These are phyloP conservation scores for Sclerotiophoma versabilis DNA, from an alignment of 2,329 filamentous ascomycete species.

Conservation along the genomic window DNA sequence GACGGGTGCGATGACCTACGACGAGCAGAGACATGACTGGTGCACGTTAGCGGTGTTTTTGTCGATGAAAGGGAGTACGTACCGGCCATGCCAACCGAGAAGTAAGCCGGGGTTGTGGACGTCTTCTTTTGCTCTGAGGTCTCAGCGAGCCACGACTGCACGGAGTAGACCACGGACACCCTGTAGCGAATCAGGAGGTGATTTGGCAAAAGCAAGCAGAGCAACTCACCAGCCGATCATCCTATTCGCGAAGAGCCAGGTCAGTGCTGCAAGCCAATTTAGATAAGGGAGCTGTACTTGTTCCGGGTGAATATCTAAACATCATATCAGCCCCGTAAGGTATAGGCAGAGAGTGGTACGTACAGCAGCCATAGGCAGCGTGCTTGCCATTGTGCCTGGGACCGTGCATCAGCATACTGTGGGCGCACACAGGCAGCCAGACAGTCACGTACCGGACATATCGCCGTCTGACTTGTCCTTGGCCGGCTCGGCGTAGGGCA, in stretches of 20 bases:
- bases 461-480: constrained; percentile 70
- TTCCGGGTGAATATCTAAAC: constrained; percentile 85
- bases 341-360: constrained; percentile 40
- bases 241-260: constrained; percentile 49
- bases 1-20: constrained; percentile 41
- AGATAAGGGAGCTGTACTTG: constrained; percentile 62
- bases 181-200: constrained; percentile 50
- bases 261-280: constrained; percentile 24
- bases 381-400: constrained; percentile 71
- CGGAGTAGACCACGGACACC: constrained; percentile 75
- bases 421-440: not conserved
- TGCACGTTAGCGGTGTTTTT: constrained; percentile 16
- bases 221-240: constrained; percentile 67
- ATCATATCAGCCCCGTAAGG: constrained; percentile 38
- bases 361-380: constrained; percentile 90
- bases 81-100: constrained; percentile 82
- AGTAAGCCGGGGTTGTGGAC: constrained; percentile 72
- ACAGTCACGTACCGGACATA: constrained; percentile 67
- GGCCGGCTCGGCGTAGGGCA: constrained; percentile 83
- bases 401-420: constrained; percentile 8
- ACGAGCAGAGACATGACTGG: constrained; percentile 56
- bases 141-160: constrained; percentile 81
- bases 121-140: constrained; percentile 71
- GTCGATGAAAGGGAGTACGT: constrained; percentile 47
- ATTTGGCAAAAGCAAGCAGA: constrained; percentile 15